Percentiles rank a stretch among this genome's conserved stretches.
Evolutionary conservation across 2,329 filamentous ascomycete species (phyloP).

Genomic region (Laburnicola sp.): DNA sequence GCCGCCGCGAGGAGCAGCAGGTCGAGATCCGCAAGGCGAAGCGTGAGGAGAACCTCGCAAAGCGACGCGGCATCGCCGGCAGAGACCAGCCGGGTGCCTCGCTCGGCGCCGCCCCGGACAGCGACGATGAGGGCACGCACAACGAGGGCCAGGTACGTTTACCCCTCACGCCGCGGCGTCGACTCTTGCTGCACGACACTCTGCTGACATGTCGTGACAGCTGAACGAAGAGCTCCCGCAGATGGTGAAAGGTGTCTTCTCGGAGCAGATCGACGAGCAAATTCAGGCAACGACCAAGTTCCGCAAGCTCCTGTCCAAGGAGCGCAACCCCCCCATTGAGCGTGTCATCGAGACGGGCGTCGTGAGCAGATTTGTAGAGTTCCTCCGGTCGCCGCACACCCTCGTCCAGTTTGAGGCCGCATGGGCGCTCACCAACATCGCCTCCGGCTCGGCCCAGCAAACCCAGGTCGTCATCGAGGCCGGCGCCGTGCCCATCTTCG

Average conservation of each 20-base stretch:
- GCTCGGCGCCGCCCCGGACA: conserved; percentile 87
- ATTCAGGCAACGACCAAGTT: conserved; percentile 98
- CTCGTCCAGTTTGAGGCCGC: conserved; percentile 98
- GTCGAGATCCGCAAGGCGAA: conserved; percentile 99
- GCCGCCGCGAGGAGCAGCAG: conserved; percentile 97
- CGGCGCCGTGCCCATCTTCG: conserved; percentile 96
- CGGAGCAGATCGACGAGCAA: conserved; percentile 96
- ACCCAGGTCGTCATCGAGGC: conserved; percentile 99
- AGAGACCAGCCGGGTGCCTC: conserved; percentile 75
- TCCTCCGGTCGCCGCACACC: conserved; percentile 95
- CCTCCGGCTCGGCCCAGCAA: conserved; percentile 93
- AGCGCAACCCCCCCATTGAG: conserved; percentile 98
- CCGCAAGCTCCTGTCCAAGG: conserved; percentile 95
- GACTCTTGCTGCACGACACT: not conserved
- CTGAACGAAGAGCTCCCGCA: conserved; percentile 96
- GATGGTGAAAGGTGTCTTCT: conserved; percentile 98
- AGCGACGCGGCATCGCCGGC: conserved; percentile 89
- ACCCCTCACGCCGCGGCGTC: conserved; percentile 17
- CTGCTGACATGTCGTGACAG: conserved; percentile 53
- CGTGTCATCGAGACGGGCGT: conserved; percentile 99
- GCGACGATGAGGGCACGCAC: conserved; percentile 93
- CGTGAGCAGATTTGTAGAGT: conserved; percentile 95
- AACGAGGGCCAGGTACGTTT: conserved; percentile 90
- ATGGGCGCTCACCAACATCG: conserved; percentile 99
- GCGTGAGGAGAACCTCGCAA: conserved; percentile 98